These are phyloP conservation scores for Emmonsia crescens DNA, from an alignment of 2,329 filamentous ascomycete species.

Conservation along the genomic window DNA sequence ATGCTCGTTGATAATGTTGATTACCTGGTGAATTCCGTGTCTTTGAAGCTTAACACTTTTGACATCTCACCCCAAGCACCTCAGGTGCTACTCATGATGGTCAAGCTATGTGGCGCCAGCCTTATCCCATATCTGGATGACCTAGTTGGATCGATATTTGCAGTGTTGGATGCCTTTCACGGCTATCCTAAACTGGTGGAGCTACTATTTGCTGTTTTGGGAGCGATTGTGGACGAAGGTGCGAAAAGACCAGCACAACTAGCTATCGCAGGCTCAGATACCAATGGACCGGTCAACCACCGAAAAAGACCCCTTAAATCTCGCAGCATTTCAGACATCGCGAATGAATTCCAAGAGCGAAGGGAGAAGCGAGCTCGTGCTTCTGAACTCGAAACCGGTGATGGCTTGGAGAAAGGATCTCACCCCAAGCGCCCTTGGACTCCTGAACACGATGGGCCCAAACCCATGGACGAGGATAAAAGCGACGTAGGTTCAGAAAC, in stretches of 20 bases:
- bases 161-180: slow-evolving; percentile 87
- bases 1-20: slow-evolving; percentile 86
- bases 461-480: slow-evolving; percentile 18
- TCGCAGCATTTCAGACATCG: slow-evolving; percentile 24
- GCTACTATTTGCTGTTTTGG: slow-evolving; percentile 69
- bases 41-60: slow-evolving; percentile 78
- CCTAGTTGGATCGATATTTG: slow-evolving; percentile 80
- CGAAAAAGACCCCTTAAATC: slow-evolving; percentile 22
- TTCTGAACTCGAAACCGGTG: slow-evolving; percentile 13
- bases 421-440: slow-evolving; percentile 21
- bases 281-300: slow-evolving; percentile 17
- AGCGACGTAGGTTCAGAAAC: slow-evolving; percentile 14
- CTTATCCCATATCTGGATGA: slow-evolving; percentile 86
- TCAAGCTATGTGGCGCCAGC: slow-evolving; percentile 68
- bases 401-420: slow-evolving; percentile 6
- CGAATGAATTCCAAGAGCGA: slow-evolving; percentile 24
- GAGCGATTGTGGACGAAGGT: slow-evolving; percentile 73
- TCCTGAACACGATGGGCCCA: slow-evolving; percentile 8
- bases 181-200: slow-evolving; percentile 83
- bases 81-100: slow-evolving; percentile 88
- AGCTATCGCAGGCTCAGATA: slow-evolving; percentile 28
- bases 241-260: slow-evolving; percentile 45
- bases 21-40: slow-evolving; percentile 90
- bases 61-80: slow-evolving; percentile 86
- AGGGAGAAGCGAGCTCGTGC: slow-evolving; percentile 24